Percentiles rank a stretch among this genome's conserved stretches.
Conservation (phyloP, 73 alveolate genomes). For the Uronychia setigera region DNA sequence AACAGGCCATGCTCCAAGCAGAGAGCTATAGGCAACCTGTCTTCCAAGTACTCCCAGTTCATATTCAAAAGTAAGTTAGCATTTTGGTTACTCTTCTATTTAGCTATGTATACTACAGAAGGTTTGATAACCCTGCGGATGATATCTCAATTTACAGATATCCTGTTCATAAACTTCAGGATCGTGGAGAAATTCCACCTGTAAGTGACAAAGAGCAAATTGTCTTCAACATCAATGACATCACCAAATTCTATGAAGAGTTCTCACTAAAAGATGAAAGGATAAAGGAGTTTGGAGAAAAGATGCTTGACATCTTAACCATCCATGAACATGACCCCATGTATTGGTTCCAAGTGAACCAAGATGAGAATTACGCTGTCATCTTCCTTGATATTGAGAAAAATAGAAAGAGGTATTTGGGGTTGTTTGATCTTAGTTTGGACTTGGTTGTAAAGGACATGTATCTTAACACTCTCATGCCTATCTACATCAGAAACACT, state of each 20-base stretch:
- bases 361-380: constrained; percentile 22
- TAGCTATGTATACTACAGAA: constrained; percentile 31
- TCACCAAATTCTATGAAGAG: constrained; percentile 27
- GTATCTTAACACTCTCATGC: constrained; percentile 12
- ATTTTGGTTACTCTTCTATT: neutral
- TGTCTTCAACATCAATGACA: constrained; percentile 25
- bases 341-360: constrained; percentile 15
- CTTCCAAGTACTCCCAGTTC: constrained; percentile 21
- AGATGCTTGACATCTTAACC: constrained; percentile 10
- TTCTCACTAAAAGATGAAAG: constrained; percentile 18
- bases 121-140: constrained; percentile 45
- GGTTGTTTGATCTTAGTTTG: constrained; percentile 3
- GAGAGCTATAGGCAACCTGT: constrained; percentile 10
- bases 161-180: constrained; percentile 21
- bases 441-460: constrained; percentile 43
- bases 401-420: constrained; percentile 5
- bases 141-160: constrained; percentile 43
- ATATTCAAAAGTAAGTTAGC: constrained; percentile 22
- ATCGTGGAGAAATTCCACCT: constrained; percentile 49
- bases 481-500: constrained; percentile 29
- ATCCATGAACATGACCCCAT: constrained; percentile 28
- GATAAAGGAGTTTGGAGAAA: constrained; percentile 30
- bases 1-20: constrained; percentile 12
- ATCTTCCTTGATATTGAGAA: constrained; percentile 25
- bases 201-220: constrained; percentile 27